Evolutionary conservation across 768 basidiomycete genomes (phyloP), one percentile per base, ranked within the genome.

Genomic region (Termitomyces bulborhizus): DNA sequence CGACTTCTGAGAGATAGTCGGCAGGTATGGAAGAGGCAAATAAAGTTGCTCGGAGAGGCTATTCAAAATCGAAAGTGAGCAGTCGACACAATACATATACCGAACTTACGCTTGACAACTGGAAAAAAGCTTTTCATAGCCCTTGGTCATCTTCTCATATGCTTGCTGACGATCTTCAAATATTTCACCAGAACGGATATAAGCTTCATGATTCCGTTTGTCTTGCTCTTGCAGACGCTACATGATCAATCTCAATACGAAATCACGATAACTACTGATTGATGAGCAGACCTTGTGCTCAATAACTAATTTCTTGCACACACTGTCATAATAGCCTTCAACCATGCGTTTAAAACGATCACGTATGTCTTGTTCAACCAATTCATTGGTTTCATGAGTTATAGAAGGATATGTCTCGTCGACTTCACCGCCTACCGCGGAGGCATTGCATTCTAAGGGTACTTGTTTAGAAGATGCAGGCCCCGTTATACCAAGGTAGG

Each of bases 111-210:
- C 85, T 71, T 97, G 92, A 55, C 94, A 95, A 63, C 85, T 93
- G 15, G 86, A 76, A 46, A 94, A 80, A 24, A 98, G 72, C 57
- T 95, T 93, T 71, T 99, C 97, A 63, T 98, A 98, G 44, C 85
- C 81, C 70, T 90, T 93, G 39, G 93, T 94, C 91, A 98, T 97
- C 73, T 93, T 94, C 75, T 99, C 97, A 67, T 99, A 99, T 9
- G 91, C 93, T 69, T 98, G 95, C 68, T 98, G 96, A 34, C 97
- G 84, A 68, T 99, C 97, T 66, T 99, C 97, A 62, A 99, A 99
- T 59, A 99, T 98, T 71, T 99, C 96, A 27, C 97, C 97, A 3
- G 95, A 98, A 32, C 95, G 92, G 61, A 99, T 98, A 67, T 99
- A 99, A 55, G 97, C 97, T 75, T 99, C 97, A 66, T 98, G 96